A percentile compares a stretch with the other conserved stretches of the same genome.
Conservation (phyloP, 129 eudicot species). For the Flaveria brownii region DNA sequence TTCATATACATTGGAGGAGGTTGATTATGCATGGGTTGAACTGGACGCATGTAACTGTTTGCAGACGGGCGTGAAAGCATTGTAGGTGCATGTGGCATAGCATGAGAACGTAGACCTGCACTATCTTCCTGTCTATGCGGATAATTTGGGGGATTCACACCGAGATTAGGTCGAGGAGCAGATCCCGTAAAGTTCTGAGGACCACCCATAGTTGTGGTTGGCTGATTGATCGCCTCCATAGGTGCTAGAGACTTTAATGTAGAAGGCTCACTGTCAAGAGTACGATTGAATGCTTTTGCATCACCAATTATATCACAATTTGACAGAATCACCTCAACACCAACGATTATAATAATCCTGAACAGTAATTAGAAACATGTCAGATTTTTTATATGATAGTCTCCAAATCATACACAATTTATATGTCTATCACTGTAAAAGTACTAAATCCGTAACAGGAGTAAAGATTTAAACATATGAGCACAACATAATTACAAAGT, state of each 20-base stretch:
- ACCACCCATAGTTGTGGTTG: constrained; percentile 27
- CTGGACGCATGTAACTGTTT: constrained; percentile 49
- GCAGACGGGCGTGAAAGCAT: constrained; percentile 46
- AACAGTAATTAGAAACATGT: constrained; percentile 23
- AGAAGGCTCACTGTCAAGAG: constrained; percentile 34
- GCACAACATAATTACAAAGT: neutral
- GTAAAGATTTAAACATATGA: neutral
- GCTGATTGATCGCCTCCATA: constrained; percentile 42
- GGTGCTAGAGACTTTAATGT: constrained; percentile 41
- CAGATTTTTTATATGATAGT: neutral
- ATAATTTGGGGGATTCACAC: constrained; percentile 32
- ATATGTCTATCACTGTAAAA: neutral
- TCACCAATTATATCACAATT: constrained; percentile 62
- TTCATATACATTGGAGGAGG: constrained; percentile 66
- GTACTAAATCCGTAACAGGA: neutral
- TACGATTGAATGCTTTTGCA: constrained; percentile 40
- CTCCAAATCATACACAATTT: neutral
- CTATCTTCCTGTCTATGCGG: constrained; percentile 37
- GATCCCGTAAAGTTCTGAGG: constrained; percentile 40
- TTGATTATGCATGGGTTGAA: constrained; percentile 57
- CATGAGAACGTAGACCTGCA: constrained; percentile 42
- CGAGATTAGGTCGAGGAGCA: constrained; percentile 37
- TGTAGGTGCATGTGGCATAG: constrained; percentile 10
- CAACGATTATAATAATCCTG: constrained; percentile 55
- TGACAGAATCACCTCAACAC: constrained; percentile 49